Conservation (phyloP, 1,284 basidiomycete species). For the Moesziomyces globuligerus region DNA sequence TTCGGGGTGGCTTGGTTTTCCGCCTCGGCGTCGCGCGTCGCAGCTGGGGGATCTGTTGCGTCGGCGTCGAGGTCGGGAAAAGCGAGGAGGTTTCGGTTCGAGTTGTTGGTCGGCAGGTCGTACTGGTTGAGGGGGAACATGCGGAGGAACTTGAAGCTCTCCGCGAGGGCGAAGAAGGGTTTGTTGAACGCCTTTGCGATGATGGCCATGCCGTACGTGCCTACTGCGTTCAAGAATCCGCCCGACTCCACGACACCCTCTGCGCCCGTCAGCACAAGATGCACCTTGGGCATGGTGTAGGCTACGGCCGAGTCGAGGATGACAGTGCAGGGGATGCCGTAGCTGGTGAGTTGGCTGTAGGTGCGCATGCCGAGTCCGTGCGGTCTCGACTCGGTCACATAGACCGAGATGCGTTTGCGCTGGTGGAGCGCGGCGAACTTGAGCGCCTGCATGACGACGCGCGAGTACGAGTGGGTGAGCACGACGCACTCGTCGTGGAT, state of each 20-base stretch:
- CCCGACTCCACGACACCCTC: conserved; percentile 96
- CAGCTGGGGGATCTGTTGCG: neutral
- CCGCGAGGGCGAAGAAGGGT: conserved; percentile 95
- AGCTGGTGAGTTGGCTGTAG: conserved; percentile 69
- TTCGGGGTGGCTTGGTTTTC: conserved; percentile 8
- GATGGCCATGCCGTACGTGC: conserved; percentile 94
- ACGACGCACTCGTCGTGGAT: conserved; percentile 91
- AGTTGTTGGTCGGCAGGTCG: conserved; percentile 76
- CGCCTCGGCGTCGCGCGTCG: neutral
- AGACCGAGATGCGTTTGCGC: conserved; percentile 92
- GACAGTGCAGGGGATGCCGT: conserved; percentile 91
- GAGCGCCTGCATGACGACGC: conserved; percentile 93
- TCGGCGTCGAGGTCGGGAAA: conserved; percentile 39
- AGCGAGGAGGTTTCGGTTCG: conserved; percentile 22
- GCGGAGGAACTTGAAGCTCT: conserved; percentile 96
- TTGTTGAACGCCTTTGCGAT: conserved; percentile 93
- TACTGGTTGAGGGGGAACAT: conserved; percentile 96
- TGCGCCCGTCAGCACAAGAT: conserved; percentile 93
- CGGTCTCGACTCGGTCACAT: conserved; percentile 94
- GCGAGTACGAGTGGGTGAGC: conserved; percentile 92
- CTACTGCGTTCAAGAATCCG: conserved; percentile 74
- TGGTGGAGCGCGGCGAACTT: conserved; percentile 77
- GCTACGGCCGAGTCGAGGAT: conserved; percentile 95
- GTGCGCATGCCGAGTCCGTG: conserved; percentile 72
- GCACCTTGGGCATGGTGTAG: conserved; percentile 94